These are phyloP conservation scores for Sphaerulina populicola DNA, from an alignment of 2,329 filamentous ascomycete genomes.

Conservation along the genomic window DNA sequence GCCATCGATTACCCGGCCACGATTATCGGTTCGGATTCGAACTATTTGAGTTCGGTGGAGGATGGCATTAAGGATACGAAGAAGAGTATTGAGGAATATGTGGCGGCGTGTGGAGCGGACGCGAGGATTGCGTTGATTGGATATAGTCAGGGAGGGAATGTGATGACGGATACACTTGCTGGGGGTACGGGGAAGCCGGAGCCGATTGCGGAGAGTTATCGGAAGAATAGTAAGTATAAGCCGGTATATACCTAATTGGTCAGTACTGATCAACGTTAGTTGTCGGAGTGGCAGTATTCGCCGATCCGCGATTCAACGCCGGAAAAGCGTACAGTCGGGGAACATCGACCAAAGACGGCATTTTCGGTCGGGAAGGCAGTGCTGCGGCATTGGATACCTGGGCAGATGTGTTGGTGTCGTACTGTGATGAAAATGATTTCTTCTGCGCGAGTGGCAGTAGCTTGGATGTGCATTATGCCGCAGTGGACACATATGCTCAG, in stretches of 20 bases:
- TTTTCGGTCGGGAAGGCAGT: constrained; percentile 19
- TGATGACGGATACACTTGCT: constrained; percentile 15
- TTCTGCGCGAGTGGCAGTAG: constrained; percentile 19
- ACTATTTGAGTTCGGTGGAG: constrained; percentile 24
- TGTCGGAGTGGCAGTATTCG: constrained; percentile 33
- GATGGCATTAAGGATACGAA: constrained; percentile 30
- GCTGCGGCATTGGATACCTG: constrained; percentile 17
- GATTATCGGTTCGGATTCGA: constrained; percentile 18
- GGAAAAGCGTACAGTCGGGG: constrained; percentile 29
- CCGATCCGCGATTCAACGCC: constrained; percentile 32
- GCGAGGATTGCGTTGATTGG: constrained; percentile 33
- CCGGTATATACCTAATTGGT: no score
- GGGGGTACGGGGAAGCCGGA: constrained; percentile 24
- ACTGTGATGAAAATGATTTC: constrained; percentile 22
- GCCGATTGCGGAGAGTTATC: constrained; percentile 22
- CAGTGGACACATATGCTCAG: constrained; percentile 16
- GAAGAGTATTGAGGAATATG: constrained; percentile 28
- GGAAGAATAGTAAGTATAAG: constrained; percentile 22
- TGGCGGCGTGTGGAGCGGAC: constrained; percentile 22
- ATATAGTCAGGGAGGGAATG: constrained; percentile 31
- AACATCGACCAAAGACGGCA: constrained; percentile 27
- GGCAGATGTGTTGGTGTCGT: constrained; percentile 18
- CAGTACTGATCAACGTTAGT: constrained; percentile 17
- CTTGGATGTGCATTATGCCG: constrained; percentile 18
- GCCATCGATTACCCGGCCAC: constrained; percentile 27